phyloP scores from a whole-genome alignment of 1,284 basidiomycete species.

The Apiotrichum domesticum region DNA sequence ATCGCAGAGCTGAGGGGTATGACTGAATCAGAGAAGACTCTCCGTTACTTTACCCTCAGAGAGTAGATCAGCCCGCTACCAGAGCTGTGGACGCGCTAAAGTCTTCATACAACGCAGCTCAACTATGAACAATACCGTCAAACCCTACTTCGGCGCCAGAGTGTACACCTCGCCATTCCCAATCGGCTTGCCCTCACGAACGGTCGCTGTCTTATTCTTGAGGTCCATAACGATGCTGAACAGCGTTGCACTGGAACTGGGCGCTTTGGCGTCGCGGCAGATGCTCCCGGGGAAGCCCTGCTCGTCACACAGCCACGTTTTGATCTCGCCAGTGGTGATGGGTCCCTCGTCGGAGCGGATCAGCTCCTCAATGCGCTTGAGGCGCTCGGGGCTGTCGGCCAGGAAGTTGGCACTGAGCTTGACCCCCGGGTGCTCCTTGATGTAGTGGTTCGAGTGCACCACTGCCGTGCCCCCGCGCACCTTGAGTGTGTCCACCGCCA shows the following conservation, averaged over 20 bases:
- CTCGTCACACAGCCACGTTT: slow-evolving; percentile 10
- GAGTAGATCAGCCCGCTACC: too few relatives aligned
- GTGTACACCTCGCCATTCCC: slow-evolving; percentile 2
- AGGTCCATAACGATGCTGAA: slow-evolving; percentile 20
- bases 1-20: too few relatives aligned
- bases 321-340: not conserved
- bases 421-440: slow-evolving; percentile 14
- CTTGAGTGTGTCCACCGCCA: not conserved
- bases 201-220: not conserved
- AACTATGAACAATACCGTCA: too few relatives aligned
- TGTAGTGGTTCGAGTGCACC: slow-evolving; percentile 20
- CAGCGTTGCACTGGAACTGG: slow-evolving; percentile 8
- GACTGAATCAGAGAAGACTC: too few relatives aligned
- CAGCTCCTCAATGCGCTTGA: slow-evolving; percentile 12
- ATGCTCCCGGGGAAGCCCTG: slow-evolving; percentile 10
- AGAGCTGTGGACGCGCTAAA: too few relatives aligned
- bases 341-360: not conserved
- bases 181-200: slow-evolving; percentile 10
- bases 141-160: slow-evolving; percentile 3
- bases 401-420: slow-evolving; percentile 1
- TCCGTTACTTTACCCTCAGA: too few relatives aligned
- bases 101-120: not conserved
- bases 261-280: slow-evolving; percentile 7
- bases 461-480: slow-evolving; percentile 1
- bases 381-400: slow-evolving; percentile 6